phyloP scores from a whole-genome alignment of 495 filamentous ascomycete species.

The Penicillium salamii region DNA sequence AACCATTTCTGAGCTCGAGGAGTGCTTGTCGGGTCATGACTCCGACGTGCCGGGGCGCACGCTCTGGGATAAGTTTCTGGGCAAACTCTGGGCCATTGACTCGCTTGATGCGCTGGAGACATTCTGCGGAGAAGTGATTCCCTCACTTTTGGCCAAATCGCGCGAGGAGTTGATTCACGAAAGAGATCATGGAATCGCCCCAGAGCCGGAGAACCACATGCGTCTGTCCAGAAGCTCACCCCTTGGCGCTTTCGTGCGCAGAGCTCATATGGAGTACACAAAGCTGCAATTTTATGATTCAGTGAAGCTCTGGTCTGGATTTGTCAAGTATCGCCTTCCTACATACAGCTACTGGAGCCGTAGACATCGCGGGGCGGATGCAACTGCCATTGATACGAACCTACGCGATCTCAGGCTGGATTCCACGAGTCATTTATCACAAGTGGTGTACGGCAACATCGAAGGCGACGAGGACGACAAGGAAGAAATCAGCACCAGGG shows the following conservation, averaged over 20 bases:
- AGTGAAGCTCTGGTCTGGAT: conserved; percentile 72
- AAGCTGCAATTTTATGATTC: conserved; percentile 75
- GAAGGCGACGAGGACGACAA: conserved; percentile 45
- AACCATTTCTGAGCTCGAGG: conserved; percentile 65
- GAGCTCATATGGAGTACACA: conserved; percentile 74
- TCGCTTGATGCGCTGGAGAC: conserved; percentile 71
- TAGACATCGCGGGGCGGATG: conserved; percentile 59
- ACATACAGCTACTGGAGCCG: conserved; percentile 69
- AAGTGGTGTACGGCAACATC: conserved; percentile 62
- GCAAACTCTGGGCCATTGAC: conserved; percentile 81
- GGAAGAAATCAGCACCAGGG: conserved; percentile 65
- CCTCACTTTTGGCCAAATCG: conserved; percentile 57
- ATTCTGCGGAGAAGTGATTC: conserved; percentile 57
- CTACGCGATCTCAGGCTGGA: conserved; percentile 43
- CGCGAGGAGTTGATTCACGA: conserved; percentile 52
- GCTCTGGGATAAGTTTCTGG: conserved; percentile 81
- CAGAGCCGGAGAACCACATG: conserved; percentile 37
- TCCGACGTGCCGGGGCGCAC: conserved; percentile 73
- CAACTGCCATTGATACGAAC: conserved; percentile 68
- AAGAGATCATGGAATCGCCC: conserved; percentile 47
- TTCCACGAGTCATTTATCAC: conserved; percentile 45
- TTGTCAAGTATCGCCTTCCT: conserved; percentile 74
- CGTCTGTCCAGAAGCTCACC: conserved; percentile 68
- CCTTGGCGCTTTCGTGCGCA: conserved; percentile 78
- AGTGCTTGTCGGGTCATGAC: conserved; percentile 54